These are phyloP conservation scores for Globisporangium carolinianum DNA, from an alignment of 352 stramenopile species.

Conservation along the genomic window DNA sequence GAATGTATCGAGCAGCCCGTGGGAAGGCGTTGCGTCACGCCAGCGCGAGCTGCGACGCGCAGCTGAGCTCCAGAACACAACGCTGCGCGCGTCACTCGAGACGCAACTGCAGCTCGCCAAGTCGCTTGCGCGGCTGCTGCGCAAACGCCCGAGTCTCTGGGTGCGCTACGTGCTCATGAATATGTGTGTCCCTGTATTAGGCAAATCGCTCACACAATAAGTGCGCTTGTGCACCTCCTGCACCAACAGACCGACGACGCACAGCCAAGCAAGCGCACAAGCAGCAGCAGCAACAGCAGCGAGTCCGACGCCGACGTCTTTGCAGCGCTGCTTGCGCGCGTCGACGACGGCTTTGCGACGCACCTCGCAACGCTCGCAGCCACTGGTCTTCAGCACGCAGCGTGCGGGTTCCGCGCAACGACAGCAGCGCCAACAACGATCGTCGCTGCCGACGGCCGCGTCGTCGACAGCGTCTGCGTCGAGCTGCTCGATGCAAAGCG, in stretches of 20 bases:
- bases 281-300: no score
- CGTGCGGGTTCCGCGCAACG: background rate
- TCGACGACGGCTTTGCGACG: slow-evolving; percentile 6
- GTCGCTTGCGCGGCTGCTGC: slow-evolving; percentile 7
- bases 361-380: background rate
- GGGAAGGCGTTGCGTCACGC: slow-evolving; percentile 11
- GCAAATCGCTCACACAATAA: background rate
- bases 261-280: slow-evolving; percentile 1
- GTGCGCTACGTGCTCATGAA: background rate
- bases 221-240: background rate
- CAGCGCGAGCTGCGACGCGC: slow-evolving; percentile 8
- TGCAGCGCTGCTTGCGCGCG: background rate
- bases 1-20: background rate
- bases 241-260: slow-evolving; percentile 3
- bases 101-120: slow-evolving; percentile 8
- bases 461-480: slow-evolving; percentile 8
- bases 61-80: slow-evolving; percentile 14
- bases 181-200: background rate
- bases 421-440: background rate
- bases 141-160: slow-evolving; percentile 10
- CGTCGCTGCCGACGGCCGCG: background rate
- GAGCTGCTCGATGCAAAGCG: slow-evolving; percentile 17
- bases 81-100: slow-evolving; percentile 10
- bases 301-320: slow-evolving; percentile 1
- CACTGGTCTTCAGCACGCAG: background rate